A percentile compares a stretch with the other conserved stretches of the same genome.
These are phyloP conservation scores for Neurospora crassa DNA, from an alignment of 2,329 filamentous ascomycete species.

Conservation along the genomic window DNA sequence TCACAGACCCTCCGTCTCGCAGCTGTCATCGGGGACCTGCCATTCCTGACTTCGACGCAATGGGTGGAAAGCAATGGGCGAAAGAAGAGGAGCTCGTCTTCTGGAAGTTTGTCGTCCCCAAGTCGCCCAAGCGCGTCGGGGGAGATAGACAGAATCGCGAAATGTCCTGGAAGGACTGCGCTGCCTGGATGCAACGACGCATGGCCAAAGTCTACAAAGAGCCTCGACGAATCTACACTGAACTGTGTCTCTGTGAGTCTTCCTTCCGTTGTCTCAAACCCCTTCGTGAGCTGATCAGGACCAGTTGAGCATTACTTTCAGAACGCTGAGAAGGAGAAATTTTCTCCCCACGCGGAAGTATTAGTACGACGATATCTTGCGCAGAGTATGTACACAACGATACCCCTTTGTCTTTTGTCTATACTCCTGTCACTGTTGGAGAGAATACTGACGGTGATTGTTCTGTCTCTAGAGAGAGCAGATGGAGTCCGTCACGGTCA, in stretches of 20 bases:
- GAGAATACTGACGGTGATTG: neutral
- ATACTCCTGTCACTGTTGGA: neutral
- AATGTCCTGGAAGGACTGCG: constrained; percentile 15
- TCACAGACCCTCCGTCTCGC: neutral
- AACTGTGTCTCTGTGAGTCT: constrained; percentile 21
- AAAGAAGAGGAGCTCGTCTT: constrained; percentile 37
- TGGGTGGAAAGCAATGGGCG: constrained; percentile 44
- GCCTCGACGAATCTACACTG: constrained; percentile 20
- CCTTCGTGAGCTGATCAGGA: neutral
- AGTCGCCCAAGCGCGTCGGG: constrained; percentile 19
- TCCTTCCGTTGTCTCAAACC: neutral
- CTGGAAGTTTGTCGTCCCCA: constrained; percentile 28
- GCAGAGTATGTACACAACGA: neutral
- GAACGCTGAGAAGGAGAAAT: constrained; percentile 17
- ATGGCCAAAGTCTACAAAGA: neutral
- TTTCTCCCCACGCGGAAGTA: constrained; percentile 15
- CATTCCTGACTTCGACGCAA: constrained; percentile 18
- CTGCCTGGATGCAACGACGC: constrained; percentile 8
- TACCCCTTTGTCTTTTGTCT: neutral
- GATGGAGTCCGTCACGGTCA: neutral
- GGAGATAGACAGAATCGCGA: constrained; percentile 7
- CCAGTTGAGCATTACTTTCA: constrained; percentile 26
- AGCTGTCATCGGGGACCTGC: neutral
- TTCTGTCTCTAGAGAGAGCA: neutral
- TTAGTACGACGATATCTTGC: neutral